A percentile compares a stretch with the other conserved stretches of the same genome.
Conservation (phyloP, 1,284 basidiomycete species). For the Puccinia coronata region DNA sequence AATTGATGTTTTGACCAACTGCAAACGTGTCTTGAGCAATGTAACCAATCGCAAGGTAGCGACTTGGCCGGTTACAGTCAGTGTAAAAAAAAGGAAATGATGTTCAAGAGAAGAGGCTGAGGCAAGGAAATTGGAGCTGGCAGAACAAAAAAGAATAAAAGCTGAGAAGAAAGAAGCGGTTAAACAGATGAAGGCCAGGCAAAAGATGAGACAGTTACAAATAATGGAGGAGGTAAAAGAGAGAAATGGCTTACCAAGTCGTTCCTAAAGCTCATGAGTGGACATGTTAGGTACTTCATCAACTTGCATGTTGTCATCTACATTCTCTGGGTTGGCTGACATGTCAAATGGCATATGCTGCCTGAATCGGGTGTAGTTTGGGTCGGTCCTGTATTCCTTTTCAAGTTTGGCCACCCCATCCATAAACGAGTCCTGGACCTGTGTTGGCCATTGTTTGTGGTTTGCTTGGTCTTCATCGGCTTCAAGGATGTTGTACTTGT, state of each 20-base stretch:
- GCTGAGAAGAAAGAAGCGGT: background rate
- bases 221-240: background rate
- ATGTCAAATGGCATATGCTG: background rate
- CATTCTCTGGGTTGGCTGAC: background rate
- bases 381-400: background rate
- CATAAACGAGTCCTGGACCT: slow-evolving; percentile 1
- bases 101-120: background rate
- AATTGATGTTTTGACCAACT: too few relatives aligned
- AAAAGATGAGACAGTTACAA: background rate
- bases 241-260: background rate
- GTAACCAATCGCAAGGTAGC: background rate
- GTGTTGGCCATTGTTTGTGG: background rate
- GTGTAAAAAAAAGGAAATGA: background rate
- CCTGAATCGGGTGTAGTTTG: background rate
- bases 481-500: slow-evolving; percentile 6
- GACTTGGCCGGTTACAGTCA: background rate
- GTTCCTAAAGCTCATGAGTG: background rate
- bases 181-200: too few relatives aligned
- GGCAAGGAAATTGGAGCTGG: background rate
- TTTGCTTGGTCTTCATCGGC: background rate
- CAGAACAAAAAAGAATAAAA: background rate
- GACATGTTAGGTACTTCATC: background rate
- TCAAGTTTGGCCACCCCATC: background rate
- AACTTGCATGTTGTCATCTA: background rate
- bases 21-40: too few relatives aligned